Base-by-base conservation (phyloP, 163 green algal genomes). In the Botryococcus braunii region DNA sequence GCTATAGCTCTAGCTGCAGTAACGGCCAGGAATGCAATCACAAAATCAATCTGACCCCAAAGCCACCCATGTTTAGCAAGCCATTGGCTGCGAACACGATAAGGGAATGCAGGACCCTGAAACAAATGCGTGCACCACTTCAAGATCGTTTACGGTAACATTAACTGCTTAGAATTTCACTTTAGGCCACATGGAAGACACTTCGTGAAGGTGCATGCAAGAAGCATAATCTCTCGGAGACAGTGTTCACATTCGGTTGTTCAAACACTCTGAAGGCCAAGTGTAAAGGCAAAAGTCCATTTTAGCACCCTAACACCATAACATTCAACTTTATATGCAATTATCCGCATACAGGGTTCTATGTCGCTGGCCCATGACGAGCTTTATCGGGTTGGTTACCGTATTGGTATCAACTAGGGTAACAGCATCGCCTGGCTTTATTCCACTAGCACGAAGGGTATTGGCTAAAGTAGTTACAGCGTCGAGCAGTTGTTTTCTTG, bases 1-100 rank as follows among this genome's bases (percentile, higher is more conserved):
- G 85, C 89, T 0, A 92, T 75, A 0, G 79, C 84, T 34, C 87
- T 71, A 0, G 79, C 76, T 17, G 72, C 74, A 1, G 77, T 86
- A 6, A 88, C 74, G n/a, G 70, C 88, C 29, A 95, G 63, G 74
- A 95, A 95, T 0, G 79, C 77, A 0, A 91, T 75, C 11, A 93
- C 78, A 65, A 89, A 95, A 34, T 94, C 88, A 7, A 89, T 69
- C 83, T 89, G 73, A 25, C 60, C 13, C 31, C 36, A 59, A 43
- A 39, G 60, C 8, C 43, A 27, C 13, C 17, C 17, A 27, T 27
- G 17, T 2, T 27, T 7, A 5, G n/a, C 8, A n/a, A 66, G 9
- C 36, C 27, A 60, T 41, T 32, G 2, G 2, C 21, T 3, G 58
- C 5, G 40, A 23, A 57, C 7, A 2, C 5, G n/a, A n/a, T n/a